Percentiles rank a stretch among this genome's conserved stretches.
Evolutionary conservation across 1,284 basidiomycete species (phyloP).

Genomic region (Veloboletus limbatus): DNA sequence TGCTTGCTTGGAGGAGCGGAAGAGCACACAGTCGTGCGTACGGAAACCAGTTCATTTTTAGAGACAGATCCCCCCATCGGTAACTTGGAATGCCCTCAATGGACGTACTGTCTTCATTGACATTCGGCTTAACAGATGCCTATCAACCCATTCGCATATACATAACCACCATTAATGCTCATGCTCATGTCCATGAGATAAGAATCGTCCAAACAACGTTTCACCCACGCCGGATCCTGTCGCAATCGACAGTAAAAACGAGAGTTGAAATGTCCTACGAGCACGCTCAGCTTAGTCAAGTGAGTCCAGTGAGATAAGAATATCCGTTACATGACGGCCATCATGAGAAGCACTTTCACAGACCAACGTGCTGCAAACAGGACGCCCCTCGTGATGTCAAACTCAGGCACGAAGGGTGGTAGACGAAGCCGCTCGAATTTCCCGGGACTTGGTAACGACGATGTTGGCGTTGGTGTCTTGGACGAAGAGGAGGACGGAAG

Average conservation of each 20-base stretch:
- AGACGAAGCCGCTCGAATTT: constrained; percentile 24
- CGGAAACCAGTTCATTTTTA: no score
- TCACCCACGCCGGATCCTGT: constrained; percentile 65
- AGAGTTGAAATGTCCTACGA: constrained; percentile 68
- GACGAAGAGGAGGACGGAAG: no score
- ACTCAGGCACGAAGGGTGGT: constrained; percentile 55
- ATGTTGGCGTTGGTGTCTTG: not conserved
- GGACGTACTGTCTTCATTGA: no score
- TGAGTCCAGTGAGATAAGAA: not conserved
- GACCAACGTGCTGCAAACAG: constrained; percentile 56
- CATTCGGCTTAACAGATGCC: no score
- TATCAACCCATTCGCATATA: no score
- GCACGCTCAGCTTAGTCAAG: not conserved
- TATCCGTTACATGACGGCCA: constrained; percentile 58
- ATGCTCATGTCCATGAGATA: no score
- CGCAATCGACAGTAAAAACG: constrained; percentile 61
- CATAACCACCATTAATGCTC: no score
- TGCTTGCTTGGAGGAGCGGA: no score
- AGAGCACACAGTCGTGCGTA: no score
- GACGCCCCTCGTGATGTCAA: constrained; percentile 64
- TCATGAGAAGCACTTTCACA: constrained; percentile 60
- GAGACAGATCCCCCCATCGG: no score
- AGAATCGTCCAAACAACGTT: constrained; percentile 55
- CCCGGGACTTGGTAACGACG: not conserved
- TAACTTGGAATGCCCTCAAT: no score